Evolutionary conservation across 257 asterid species (phyloP).

Genomic region (Petrea volubilis): DNA sequence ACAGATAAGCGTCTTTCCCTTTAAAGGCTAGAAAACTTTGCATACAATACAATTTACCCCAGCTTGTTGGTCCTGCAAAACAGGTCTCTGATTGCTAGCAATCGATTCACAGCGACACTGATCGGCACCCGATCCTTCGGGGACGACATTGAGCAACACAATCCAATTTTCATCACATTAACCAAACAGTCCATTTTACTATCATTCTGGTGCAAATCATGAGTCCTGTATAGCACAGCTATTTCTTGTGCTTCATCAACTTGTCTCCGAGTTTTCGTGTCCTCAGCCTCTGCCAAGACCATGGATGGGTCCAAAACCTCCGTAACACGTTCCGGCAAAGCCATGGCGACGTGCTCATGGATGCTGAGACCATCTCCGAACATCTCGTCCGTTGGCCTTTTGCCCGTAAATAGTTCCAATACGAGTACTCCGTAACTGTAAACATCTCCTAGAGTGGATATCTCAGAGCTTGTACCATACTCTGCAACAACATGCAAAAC

Average conservation of each 20-base stretch:
- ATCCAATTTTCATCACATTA: not conserved
- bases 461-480: constrained; percentile 30
- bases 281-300: not conserved
- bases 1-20: too few relatives aligned
- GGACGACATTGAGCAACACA: not conserved
- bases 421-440: constrained; percentile 37
- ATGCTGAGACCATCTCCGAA: not conserved
- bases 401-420: constrained; percentile 11
- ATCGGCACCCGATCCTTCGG: constrained; percentile 10
- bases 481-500: constrained; percentile 21
- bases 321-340: not conserved
- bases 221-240: not conserved
- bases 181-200: not conserved
- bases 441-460: constrained; percentile 39
- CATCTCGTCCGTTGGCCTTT: constrained; percentile 14
- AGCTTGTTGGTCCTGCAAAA: not conserved
- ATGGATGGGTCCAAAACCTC: not conserved
- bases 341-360: not conserved
- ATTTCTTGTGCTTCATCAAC: not conserved
- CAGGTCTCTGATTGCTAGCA: constrained; percentile 1
- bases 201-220: too few relatives aligned
- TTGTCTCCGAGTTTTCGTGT: not conserved
- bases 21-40: too few relatives aligned
- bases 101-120: not conserved
- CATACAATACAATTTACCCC: too few relatives aligned